A percentile compares a stretch with the other conserved stretches of the same genome.
Conservation (phyloP, 2,329 filamentous ascomycete species). For the Aureobasidium sp. region DNA sequence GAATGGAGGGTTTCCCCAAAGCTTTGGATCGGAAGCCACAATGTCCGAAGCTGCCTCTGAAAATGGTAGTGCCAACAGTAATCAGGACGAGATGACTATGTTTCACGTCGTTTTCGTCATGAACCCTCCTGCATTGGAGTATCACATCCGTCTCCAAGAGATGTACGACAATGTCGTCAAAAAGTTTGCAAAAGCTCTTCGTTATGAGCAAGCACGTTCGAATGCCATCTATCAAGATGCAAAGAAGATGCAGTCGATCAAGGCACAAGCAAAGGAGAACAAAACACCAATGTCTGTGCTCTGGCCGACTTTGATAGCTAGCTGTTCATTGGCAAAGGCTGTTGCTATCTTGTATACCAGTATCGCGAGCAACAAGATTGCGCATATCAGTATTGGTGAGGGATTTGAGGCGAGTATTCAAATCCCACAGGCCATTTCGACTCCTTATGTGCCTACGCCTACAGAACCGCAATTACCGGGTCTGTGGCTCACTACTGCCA, state of each 20-base stretch:
- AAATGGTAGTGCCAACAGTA: conserved; percentile 32
- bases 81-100: conserved; percentile 82
- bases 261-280: conserved; percentile 74
- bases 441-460: conserved; percentile 75
- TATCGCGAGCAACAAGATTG: conserved; percentile 87
- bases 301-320: conserved; percentile 76
- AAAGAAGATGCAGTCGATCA: conserved; percentile 81
- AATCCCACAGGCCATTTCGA: conserved; percentile 69
- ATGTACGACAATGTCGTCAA: conserved; percentile 92
- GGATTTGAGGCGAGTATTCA: conserved; percentile 68
- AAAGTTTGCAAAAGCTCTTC: conserved; percentile 92
- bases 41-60: conserved; percentile 30
- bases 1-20: background rate
- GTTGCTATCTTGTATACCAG: conserved; percentile 85
- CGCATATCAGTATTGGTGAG: conserved; percentile 79
- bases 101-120: conserved; percentile 97
- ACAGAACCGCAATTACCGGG: conserved; percentile 76
- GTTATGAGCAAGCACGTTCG: conserved; percentile 90
- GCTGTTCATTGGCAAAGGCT: conserved; percentile 82
- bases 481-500: conserved; percentile 89
- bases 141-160: conserved; percentile 75
- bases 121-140: conserved; percentile 80
- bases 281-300: conserved; percentile 67
- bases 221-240: conserved; percentile 95
- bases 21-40: conserved; percentile 5